A percentile compares a stretch with the other conserved stretches of the same genome.
Evolutionary conservation across 768 basidiomycete species (phyloP).

Genomic region (Xerocomellus intermedius): DNA sequence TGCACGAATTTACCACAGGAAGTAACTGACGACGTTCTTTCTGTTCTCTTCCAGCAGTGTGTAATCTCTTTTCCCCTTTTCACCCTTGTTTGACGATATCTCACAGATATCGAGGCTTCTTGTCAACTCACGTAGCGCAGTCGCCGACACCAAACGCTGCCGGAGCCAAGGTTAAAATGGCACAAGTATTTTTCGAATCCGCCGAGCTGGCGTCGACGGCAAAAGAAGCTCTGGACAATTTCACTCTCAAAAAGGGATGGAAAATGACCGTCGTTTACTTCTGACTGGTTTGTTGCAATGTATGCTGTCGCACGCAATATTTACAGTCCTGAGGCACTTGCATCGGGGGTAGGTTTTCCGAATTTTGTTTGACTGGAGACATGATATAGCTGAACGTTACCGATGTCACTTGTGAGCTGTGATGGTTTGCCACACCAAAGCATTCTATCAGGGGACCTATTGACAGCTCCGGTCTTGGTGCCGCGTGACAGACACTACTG

Average conservation of each 20-base stretch:
- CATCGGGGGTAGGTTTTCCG: neutral
- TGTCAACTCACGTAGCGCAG: constrained; percentile 63
- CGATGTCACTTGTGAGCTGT: neutral
- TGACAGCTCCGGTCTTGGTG: neutral
- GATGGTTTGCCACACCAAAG: neutral
- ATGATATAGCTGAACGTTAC: neutral
- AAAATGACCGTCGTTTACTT: constrained; percentile 78
- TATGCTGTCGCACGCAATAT: constrained; percentile 6
- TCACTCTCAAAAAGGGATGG: constrained; percentile 84
- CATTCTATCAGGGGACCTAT: neutral
- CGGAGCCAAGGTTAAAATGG: constrained; percentile 72
- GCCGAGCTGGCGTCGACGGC: constrained; percentile 73
- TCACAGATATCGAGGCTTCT: constrained; percentile 80
- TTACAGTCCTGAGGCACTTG: constrained; percentile 43
- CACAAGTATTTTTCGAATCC: constrained; percentile 76
- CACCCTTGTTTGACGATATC: neutral
- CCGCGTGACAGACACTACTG: neutral
- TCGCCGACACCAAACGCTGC: constrained; percentile 66
- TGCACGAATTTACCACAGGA: constrained; percentile 90
- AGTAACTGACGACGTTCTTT: constrained; percentile 82
- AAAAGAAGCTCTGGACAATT: constrained; percentile 81
- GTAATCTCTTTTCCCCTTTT: constrained; percentile 33
- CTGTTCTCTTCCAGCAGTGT: constrained; percentile 89
- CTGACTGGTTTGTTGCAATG: constrained; percentile 21
- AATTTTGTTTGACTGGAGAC: neutral